Evolutionary conservation across 2,329 filamentous ascomycete genomes (phyloP), one percentile per base, ranked within the genome.

Genomic region (Dactylellina cionopaga): DNA sequence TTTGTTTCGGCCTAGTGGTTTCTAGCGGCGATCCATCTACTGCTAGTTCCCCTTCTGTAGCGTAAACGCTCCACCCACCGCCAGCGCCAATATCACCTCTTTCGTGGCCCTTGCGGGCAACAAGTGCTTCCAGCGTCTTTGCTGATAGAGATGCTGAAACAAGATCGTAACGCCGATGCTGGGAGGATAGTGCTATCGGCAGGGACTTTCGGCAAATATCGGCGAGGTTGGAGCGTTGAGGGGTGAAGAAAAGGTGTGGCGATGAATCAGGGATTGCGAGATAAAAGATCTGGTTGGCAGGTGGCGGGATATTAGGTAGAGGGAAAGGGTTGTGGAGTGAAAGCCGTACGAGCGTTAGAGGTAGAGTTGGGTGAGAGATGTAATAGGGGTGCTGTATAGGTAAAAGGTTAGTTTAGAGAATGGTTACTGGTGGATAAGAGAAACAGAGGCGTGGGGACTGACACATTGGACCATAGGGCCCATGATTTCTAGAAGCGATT

Each of bases 251-350:
- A 44, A 96, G 83, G 74, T 89, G 88, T 0, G 92, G 90, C 9
- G 90, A 89, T 31, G 89, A 90, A 77, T 94, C 89, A 0, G 92
- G 92, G 76, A 96, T 94, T 1, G 91, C 90, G 71, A 96, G 83
- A 77, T 92, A 95, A 37, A 96, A 75, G 10, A 75, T 74, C 11
- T 86, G 1, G 90, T 89, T 74, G 88, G 54, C 13, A 7, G 86
- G 10, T 88, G 68, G 83, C 84, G 49, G 84, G 78, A 37, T 59
- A 2, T 37, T 81, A 77, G 39, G 73, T 49, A 44, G 70, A 74
- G 49, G 76, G 74, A 51, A 55, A 1, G 73, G 62, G 22, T 19
- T 79, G 75, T 31, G 80, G 79, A 52, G 84, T 2, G 75, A 75
- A 19, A 77, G 51, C 10, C 75, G 75, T 17, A 77, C 52, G 9